Percentiles rank a stretch among this genome's conserved stretches.
Conservation (phyloP, 768 basidiomycete species). For the Hygrophorus russula region DNA sequence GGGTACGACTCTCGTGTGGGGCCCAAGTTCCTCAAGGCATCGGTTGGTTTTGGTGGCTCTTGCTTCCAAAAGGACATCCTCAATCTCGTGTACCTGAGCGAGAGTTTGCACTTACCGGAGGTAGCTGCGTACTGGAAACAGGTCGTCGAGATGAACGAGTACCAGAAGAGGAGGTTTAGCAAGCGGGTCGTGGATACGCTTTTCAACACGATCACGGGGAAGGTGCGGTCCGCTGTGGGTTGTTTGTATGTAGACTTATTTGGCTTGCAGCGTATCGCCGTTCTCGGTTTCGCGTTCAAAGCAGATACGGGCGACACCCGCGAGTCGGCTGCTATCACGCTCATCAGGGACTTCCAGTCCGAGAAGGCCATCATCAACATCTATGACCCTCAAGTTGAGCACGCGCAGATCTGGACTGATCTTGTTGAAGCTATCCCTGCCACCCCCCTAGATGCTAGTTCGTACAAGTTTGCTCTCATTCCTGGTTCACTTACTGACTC, state of each 20-base stretch:
- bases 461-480: conserved; percentile 18
- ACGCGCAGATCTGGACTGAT: conserved; percentile 81
- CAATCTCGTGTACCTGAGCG: conserved; percentile 94
- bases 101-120: conserved; percentile 90
- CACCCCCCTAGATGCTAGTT: conserved; percentile 55
- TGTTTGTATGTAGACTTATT: too few species aligned
- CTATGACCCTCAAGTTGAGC: conserved; percentile 86
- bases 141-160: conserved; percentile 97
- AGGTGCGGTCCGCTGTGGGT: conserved; percentile 36
- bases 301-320: conserved; percentile 99
- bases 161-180: conserved; percentile 94
- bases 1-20: conserved; percentile 91
- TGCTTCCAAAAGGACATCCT: conserved; percentile 99
- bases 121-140: conserved; percentile 97
- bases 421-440: conserved; percentile 59
- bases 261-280: conserved; percentile 66
- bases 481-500: background rate
- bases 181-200: conserved; percentile 94
- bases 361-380: conserved; percentile 82
- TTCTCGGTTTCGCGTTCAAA: conserved; percentile 98
- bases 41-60: conserved; percentile 93
- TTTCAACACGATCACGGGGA: conserved; percentile 96
- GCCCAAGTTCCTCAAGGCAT: conserved; percentile 89
- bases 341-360: conserved; percentile 86
- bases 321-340: conserved; percentile 90